Base-by-base conservation (phyloP, 257 asterid species). In the Plantago ovata region DNA sequence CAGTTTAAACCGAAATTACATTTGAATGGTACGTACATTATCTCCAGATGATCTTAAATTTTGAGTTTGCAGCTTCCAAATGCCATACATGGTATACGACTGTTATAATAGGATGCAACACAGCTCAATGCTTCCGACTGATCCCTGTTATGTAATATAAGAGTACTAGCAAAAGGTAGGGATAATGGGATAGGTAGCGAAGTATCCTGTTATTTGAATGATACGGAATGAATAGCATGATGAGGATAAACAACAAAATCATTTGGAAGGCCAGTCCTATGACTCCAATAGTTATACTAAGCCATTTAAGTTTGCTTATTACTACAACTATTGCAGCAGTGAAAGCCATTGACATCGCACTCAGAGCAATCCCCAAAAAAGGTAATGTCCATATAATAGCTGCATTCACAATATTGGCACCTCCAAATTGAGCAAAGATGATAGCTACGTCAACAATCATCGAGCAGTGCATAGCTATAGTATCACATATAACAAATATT, bases 341-440 rank as follows among this genome's bases (percentile, higher is more conserved):
- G 67, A 77, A 77, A 28, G 79, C 69, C 55, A 69, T 46, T 2
- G 76, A 62, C 79, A 72, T 77, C 82, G 69, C 65, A 10, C 39
- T 21, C 2, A 77, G 79, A 10, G 82, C 63, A 41, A 69, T 44
- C 21, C 63, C 71, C 0, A 72, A 32, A 7, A 68, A 40, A 6
- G 82, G 82, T 48, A 38, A 10, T 1, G 70, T 58, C 9, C 72
- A 15, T 1, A 43, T 61, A 12, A 72, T 3, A 46, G 75, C 75
- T 3, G 33, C 15, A 2, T 39, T 38, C 28, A 32, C 65, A 6
- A 69, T 44, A 5, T 4, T 62, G 7, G 20, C 21, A 46, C 65
- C 79, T 1, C 73, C 76, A 23, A 72, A 11, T 28, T 76, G 82
- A 10, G 82, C 76, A 76, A 74, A 72, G 0, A 72, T 46, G 21